Percentiles rank a stretch among this genome's conserved stretches.
These are phyloP conservation scores for Boletus rubescentipes DNA, from an alignment of 768 basidiomycete genomes.

Conservation along the genomic window DNA sequence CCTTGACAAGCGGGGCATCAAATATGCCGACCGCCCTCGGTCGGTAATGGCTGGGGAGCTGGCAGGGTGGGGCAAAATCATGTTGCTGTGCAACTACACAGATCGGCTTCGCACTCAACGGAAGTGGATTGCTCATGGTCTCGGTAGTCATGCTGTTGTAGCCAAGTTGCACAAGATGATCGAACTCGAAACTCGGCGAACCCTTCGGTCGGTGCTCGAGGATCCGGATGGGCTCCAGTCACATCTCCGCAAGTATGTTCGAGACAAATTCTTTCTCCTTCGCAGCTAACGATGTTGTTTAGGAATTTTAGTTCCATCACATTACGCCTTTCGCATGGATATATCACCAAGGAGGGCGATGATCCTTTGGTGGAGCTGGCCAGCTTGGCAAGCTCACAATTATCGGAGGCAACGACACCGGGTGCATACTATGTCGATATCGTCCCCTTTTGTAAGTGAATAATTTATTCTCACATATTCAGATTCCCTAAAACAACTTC, in stretches of 20 bases:
- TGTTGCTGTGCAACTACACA: constrained; percentile 11
- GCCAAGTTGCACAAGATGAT: constrained; percentile 16
- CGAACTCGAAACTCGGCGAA: constrained; percentile 16
- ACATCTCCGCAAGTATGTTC: constrained; percentile 17
- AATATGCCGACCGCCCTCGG: constrained; percentile 36
- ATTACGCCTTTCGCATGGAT: constrained; percentile 40
- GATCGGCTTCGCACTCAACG: constrained; percentile 11
- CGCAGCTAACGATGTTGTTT: neutral
- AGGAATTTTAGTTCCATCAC: constrained; percentile 26
- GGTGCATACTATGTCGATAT: constrained; percentile 15
- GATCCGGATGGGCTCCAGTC: constrained; percentile 4
- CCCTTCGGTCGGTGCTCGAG: constrained; percentile 9
- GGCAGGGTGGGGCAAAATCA: constrained; percentile 16
- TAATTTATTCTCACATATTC: neutral
- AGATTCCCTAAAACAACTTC: neutral
- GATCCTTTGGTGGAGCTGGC: constrained; percentile 37
- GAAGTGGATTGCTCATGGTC: constrained; percentile 15
- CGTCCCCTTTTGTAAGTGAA: constrained; percentile 11
- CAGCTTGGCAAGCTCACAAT: constrained; percentile 21
- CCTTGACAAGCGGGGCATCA: constrained; percentile 43
- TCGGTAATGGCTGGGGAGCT: constrained; percentile 19
- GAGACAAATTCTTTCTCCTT: neutral
- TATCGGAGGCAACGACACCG: constrained; percentile 9
- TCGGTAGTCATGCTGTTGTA: constrained; percentile 10
- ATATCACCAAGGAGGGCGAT: constrained; percentile 32